Evolutionary conservation across 2,329 filamentous ascomycete genomes (phyloP), one percentile per base, ranked within the genome.

Genomic region (Alternaria sp.): DNA sequence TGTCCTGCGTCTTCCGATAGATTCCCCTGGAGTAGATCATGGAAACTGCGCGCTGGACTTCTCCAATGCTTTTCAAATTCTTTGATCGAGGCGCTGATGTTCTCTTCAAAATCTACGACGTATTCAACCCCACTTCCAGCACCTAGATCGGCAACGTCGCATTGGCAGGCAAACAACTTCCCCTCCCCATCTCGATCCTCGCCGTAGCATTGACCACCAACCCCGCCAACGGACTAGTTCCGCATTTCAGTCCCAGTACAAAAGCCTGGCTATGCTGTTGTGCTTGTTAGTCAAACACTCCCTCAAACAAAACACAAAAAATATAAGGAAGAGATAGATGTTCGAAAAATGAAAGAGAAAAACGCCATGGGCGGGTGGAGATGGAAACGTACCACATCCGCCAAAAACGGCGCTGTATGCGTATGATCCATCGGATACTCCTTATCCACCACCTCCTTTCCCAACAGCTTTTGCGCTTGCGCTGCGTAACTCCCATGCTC

Each of bases 401-500:
- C 71, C 10, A 72, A 58, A 28, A 70, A 69, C 4, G 71, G 71
- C n/a, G 63, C 63, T 1, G 70, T 70, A 53, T 73, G 71, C n/a
- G 71, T 73, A n/a, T 72, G 62, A 37, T 72, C 71, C 65, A 70
- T 72, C 5, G 65, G 71, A 44, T 73, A 73, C 18, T 66, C 66
- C 2, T 67, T 62, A 45, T 74, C 51, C 2, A 75, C 71, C 5
- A 64, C 21, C 3, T 63, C 46, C 12, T 61, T 45, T 3, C 72
- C 71, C 5, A 73, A 61, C 9, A 69, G 30, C 30, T 64, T 64
- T 23, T 68, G 70, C 12, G 68, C 68, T 54, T 84, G 82, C 3
- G 84, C 86, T 4, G 84, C 83, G 69, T 88, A 88, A 20, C 82
- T 79, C 33, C 85, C 85, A 70, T 90, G 87, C 26, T 88, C 84